phyloP scores from a whole-genome alignment of 2,329 filamentous ascomycete genomes.

The Ophiobolus disseminans region DNA sequence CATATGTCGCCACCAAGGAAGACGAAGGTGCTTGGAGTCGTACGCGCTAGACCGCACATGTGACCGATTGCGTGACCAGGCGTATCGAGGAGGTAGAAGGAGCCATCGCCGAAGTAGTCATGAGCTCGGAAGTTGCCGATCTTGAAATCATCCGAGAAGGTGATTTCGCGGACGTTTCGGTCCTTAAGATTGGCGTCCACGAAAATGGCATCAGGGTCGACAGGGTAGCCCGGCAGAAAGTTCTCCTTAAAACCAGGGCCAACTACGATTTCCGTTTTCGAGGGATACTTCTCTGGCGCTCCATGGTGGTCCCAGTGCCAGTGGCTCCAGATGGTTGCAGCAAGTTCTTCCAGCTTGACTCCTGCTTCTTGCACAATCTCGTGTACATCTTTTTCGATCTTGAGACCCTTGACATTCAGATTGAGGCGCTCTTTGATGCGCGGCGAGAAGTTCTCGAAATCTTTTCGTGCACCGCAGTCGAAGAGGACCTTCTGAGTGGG shows the following conservation, averaged over 20 bases:
- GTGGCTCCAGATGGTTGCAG: conserved; percentile 53
- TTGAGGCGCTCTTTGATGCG: conserved; percentile 18
- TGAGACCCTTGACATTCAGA: conserved; percentile 17
- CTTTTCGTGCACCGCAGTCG: conserved; percentile 20
- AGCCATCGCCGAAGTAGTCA: conserved; percentile 63
- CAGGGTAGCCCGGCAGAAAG: conserved; percentile 58
- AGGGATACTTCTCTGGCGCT: conserved; percentile 55
- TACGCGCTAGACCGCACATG: conserved; percentile 57
- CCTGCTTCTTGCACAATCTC: conserved; percentile 32
- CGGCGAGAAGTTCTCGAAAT: conserved; percentile 23
- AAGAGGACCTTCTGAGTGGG: conserved; percentile 16
- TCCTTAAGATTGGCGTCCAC: conserved; percentile 15
- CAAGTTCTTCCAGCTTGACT: conserved; percentile 32
- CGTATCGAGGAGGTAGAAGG: conserved; percentile 55
- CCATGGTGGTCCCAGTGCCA: conserved; percentile 61
- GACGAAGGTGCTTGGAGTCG: conserved; percentile 26
- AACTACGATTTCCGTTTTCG: conserved; percentile 56
- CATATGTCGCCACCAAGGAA: conserved; percentile 30
- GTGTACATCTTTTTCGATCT: conserved; percentile 21
- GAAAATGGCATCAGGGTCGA: conserved; percentile 18
- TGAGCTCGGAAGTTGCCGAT: conserved; percentile 55
- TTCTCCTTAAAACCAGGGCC: conserved; percentile 59
- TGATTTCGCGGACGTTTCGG: conserved; percentile 14
- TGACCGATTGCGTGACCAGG: conserved; percentile 61
- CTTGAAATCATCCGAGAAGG: conserved; percentile 9